Evolutionary conservation across 2,329 filamentous ascomycete species (phyloP), one percentile per base, ranked within the genome.

Genomic region (Davidsoniella australis): DNA sequence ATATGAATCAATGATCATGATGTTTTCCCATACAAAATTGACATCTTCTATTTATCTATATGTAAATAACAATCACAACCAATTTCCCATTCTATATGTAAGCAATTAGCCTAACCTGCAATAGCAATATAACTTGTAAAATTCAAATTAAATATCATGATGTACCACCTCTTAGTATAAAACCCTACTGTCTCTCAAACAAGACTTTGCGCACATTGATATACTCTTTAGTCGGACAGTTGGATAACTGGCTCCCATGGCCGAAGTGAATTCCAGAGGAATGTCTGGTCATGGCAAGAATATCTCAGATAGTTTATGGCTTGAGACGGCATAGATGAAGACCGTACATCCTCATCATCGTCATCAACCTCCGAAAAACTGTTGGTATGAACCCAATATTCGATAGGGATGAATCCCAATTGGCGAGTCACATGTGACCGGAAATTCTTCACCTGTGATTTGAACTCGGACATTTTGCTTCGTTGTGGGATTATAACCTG

Each of bases 241-340:
- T 61, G 64, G n/a, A 67, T 60, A 61, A 67, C 65, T 7, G 65
- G 65, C 54, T 67, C 65, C 65, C 65, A 67, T 36, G 65, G 65
- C 29, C 58, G 57, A 14, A 62, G 58, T 55, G 64, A 52, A 52
- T 67, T 66, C 65, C 65, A 67, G 38, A 67, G 58, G 49, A 67
- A 67, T 18, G 66, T 58, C 43, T 65, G 62, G 8, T 61, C 63
- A 2, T 54, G 45, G 18, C 42, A 45, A n/a, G 24, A 45, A 29
- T 53, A 49, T 17, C 49, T 53, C 3, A 53, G 37, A 41, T 49
- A 53, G 36, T 17, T 42, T 12, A 33, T 33, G 29, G 29, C 29
- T 33, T 33, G 29, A 9, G 12, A 33, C 29, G 29, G 12, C 29
- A 33, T 9, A 12, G 4, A 33, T 9, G 29, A 33, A 23, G 45